Base-by-base conservation (phyloP, 805 yeast genomes). In the Pichia eremophila region DNA sequence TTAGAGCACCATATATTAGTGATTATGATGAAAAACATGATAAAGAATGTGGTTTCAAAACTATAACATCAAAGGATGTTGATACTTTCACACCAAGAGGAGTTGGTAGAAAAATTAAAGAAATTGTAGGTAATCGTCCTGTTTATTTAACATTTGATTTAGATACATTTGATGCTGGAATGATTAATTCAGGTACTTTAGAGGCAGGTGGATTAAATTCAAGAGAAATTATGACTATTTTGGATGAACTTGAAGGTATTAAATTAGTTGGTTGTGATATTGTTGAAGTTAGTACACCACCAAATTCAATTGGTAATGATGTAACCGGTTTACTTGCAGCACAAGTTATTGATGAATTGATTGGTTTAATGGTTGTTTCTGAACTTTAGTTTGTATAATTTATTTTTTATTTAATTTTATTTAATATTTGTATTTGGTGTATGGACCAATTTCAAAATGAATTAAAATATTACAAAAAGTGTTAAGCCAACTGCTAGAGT, bases 181-280 rank as follows among this genome's bases (percentile, higher is more conserved):
- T 87, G 3, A 85, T 90, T 15, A 90, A 85, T 1, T 83, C 91
- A 0, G 93, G 93, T 10, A 84, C 93, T 5, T 76, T 82, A 54
- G 93, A 84, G 58, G 77, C 75, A 5, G 93, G 89, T 15, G 93
- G 93, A 3, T 75, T 83, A 71, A 72, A 79, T 14, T 68, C 83
- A 0, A 69, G 91, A 42, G 91, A 84, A 58, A 65, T 83, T 35
- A 71, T 81, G 51, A 66, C 72, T 8, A 63, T 83, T 25, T 54
- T 84, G 40, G 81, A 85, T 47, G 79, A 77, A 1, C 63, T 85
- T 17, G 79, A 77, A 41, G 79, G 78, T 1, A 63, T 83, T 48
- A 72, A 79, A 49, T 51, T 84, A 39, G 79, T 84, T 5, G 91
- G 91, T 22, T 87, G 83, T 14, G 93, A 84, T 57, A 72, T 84